These are phyloP conservation scores for Polytrichum formosum DNA, from an alignment of 225 moss, liverwort and hornwort genomes.

Conservation along the genomic window DNA sequence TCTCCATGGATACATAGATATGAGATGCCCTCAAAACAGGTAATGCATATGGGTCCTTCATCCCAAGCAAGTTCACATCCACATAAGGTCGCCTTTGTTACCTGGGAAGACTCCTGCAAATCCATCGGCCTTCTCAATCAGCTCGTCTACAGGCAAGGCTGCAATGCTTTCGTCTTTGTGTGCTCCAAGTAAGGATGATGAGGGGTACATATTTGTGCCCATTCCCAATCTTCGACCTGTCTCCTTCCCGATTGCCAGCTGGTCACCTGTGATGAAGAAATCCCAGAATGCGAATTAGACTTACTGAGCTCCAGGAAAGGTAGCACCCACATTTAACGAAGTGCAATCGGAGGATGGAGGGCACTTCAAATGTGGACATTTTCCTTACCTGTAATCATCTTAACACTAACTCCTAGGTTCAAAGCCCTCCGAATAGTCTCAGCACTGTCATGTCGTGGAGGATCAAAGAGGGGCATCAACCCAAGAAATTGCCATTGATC, in stretches of 20 bases:
- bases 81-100: neutral
- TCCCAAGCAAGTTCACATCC: neutral
- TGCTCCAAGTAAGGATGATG: conserved; percentile 56
- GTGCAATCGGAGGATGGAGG: too few species aligned
- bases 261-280: conserved; percentile 45
- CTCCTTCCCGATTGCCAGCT: conserved; percentile 77
- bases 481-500: conserved; percentile 55
- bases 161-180: conserved; percentile 42
- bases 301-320: too few species aligned
- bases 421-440: conserved; percentile 77
- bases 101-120: conserved; percentile 89
- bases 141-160: conserved; percentile 58
- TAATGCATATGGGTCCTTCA: too few species aligned
- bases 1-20: too few species aligned
- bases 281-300: too few species aligned
- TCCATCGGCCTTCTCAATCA: conserved; percentile 83
- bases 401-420: conserved; percentile 69
- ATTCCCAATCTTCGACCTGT: conserved; percentile 75
- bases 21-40: too few species aligned
- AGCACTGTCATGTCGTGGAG: conserved; percentile 78
- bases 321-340: too few species aligned
- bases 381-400: conserved; percentile 68
- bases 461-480: conserved; percentile 72
- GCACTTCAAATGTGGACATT: neutral
- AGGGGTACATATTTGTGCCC: conserved; percentile 86